These are phyloP conservation scores for Russula virescens DNA, from an alignment of 768 basidiomycete genomes.

Conservation along the genomic window DNA sequence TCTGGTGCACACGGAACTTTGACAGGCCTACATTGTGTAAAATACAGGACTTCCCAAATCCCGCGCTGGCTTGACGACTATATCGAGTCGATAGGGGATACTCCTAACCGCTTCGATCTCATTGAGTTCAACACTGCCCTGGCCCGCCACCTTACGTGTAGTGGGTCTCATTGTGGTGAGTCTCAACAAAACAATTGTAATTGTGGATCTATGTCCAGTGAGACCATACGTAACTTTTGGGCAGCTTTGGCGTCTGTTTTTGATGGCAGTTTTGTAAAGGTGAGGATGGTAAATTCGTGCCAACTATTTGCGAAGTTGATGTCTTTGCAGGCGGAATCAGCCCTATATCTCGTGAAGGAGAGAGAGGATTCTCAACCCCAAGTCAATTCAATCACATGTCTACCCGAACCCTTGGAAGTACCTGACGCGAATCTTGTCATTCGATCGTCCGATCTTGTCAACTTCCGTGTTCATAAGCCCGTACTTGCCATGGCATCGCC, in stretches of 20 bases:
- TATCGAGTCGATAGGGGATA: not conserved
- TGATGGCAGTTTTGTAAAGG: not conserved
- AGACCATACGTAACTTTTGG: slow-evolving; percentile 1
- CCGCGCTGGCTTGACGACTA: slow-evolving; percentile 5
- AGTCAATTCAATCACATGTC: not conserved
- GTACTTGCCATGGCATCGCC: slow-evolving; percentile 1
- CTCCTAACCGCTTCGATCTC: not conserved
- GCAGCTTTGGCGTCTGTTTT: not conserved
- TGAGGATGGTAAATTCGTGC: not conserved
- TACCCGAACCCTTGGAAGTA: not conserved
- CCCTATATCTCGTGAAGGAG: not conserved
- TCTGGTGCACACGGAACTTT: not conserved
- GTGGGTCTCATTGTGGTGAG: too few relatives aligned
- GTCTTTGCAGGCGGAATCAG: not conserved
- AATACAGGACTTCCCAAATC: not conserved
- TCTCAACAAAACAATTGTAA: not conserved
- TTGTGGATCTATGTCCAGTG: not conserved
- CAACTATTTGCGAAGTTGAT: not conserved
- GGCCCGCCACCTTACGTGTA: not conserved
- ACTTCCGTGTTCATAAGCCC: slow-evolving; percentile 5
- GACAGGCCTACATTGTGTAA: not conserved
- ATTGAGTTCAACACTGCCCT: not conserved
- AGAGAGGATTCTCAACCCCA: not conserved
- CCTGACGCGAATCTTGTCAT: not conserved
- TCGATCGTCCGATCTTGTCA: not conserved